Evolutionary conservation across 1,284 basidiomycete genomes (phyloP), one percentile per base, ranked within the genome.

Genomic region (Porogramme epimiltina): DNA sequence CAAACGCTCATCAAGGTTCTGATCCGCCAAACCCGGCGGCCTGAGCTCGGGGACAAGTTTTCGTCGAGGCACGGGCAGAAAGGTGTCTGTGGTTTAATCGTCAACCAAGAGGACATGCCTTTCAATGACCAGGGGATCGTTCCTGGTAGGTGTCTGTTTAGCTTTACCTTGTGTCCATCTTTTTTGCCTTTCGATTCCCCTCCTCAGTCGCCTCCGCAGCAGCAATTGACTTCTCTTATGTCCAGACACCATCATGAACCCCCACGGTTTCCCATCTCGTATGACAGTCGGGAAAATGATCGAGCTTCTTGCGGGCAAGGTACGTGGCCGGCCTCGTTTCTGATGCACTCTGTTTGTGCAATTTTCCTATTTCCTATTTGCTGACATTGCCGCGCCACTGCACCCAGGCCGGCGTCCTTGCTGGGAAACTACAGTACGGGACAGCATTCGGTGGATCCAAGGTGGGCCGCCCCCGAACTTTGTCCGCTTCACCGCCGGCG

Each of bases 221-320:
- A 52, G 52, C 46, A 47, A 49, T 40, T 54, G 28, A 51, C 50
- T 50, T 16, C 4, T 19, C 36, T 38, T 47, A 22, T 26, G 18
- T 43, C 25, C 73, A 86, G 97, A 99, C 73, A 93, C 96, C 19
- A 98, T 99, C 75, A 99, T 99, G 96, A 99, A 99, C 70, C 97
- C 97, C 3, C 97, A 99, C 73, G 97, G 97, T 66, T 99, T 99
- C 81, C 97, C 97, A 2, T 97, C 94, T 51, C 93, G 97, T 49
- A 99, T 99, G 96, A 98, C 97, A 28, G 97, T 99, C 36, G 97
- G 97, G 42, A 99, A 99, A 76, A 99, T 99, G 97, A 97, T 99
- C 52, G 97, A 99, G 72, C 78, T 98, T 22, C 76, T 99, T 19
- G 91, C 94, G n/a, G 96, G 97, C 48, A 98, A 98, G 80, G 89